Conservation (phyloP, 768 basidiomycete species). For the Asterophora lycoperdoides region DNA sequence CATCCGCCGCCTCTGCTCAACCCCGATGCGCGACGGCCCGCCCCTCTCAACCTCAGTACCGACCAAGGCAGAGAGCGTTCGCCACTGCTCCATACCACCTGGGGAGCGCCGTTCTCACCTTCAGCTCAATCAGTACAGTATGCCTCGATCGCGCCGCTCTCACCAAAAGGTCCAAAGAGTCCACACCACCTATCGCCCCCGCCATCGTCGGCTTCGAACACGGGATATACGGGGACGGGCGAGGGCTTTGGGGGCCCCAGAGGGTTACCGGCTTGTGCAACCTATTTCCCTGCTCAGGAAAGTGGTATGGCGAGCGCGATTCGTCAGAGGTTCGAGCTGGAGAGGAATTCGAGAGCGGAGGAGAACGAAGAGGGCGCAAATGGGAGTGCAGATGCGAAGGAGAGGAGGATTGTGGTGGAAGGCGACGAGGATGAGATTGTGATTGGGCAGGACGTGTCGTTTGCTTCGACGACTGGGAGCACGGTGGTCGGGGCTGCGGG, state of each 20-base stretch:
- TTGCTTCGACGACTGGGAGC: neutral
- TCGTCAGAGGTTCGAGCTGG: neutral
- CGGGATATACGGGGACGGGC: conserved; percentile 7
- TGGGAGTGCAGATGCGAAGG: conserved; percentile 17
- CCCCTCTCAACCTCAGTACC: conserved; percentile 22
- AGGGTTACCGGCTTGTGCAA: conserved; percentile 6
- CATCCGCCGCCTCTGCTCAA: neutral
- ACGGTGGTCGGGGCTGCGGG: neutral
- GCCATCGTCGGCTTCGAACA: neutral
- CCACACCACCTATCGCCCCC: neutral
- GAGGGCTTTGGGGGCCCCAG: conserved; percentile 3
- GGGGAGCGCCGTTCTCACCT: conserved; percentile 31
- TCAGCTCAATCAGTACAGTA: conserved; percentile 7
- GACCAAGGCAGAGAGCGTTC: conserved; percentile 18
- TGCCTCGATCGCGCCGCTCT: conserved; percentile 19
- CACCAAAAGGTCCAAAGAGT: neutral
- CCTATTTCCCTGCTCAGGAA: conserved; percentile 4
- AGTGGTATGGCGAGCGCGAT: neutral
- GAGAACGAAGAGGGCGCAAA: conserved; percentile 2
- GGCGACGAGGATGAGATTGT: conserved; percentile 28
- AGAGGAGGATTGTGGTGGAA: conserved; percentile 38
- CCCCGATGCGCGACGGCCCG: conserved; percentile 15
- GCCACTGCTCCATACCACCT: conserved; percentile 37
- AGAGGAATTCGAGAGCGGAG: neutral
- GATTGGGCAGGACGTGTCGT: conserved; percentile 15